phyloP scores from a whole-genome alignment of 208 protist species.

The Zelonia costaricensis region DNA sequence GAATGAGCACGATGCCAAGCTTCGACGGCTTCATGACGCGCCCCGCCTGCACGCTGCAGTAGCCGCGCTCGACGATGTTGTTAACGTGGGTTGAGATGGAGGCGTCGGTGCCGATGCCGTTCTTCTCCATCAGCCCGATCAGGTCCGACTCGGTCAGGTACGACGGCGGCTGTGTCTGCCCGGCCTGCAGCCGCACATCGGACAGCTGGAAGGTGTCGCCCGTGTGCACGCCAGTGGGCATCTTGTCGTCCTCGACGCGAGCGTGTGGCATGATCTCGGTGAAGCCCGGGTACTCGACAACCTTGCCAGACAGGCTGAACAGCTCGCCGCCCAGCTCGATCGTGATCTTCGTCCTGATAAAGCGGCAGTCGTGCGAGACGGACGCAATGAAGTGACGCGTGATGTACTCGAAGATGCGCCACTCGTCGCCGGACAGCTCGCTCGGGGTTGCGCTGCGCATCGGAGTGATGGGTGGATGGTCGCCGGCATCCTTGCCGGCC shows the following conservation, averaged over 20 bases:
- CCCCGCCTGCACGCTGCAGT: constrained; percentile 84
- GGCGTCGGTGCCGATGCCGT: constrained; percentile 99
- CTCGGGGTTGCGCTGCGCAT: constrained; percentile 65
- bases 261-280: constrained; percentile 82
- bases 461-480: constrained; percentile 93
- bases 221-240: constrained; percentile 60
- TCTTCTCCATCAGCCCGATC: constrained; percentile 97
- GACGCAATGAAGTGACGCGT: constrained; percentile 89
- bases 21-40: constrained; percentile 93
- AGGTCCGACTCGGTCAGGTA: constrained; percentile 98
- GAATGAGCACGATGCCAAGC: constrained; percentile 92
- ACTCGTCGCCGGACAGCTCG: constrained; percentile 83
- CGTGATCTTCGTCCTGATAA: constrained; percentile 69
- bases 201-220: constrained; percentile 82
- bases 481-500: constrained; percentile 85
- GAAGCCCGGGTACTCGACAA: constrained; percentile 85
- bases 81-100: constrained; percentile 99
- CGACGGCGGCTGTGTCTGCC: constrained; percentile 92
- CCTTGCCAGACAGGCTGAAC: constrained; percentile 73
- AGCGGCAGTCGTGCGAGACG: constrained; percentile 76
- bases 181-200: constrained; percentile 74
- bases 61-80: constrained; percentile 94
- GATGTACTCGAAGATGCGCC: constrained; percentile 91
- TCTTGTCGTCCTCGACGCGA: constrained; percentile 70
- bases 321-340: constrained; percentile 80